Evolutionary conservation across 441 rosid genomes (phyloP).

Genomic region (Aleurites moluccanus): DNA sequence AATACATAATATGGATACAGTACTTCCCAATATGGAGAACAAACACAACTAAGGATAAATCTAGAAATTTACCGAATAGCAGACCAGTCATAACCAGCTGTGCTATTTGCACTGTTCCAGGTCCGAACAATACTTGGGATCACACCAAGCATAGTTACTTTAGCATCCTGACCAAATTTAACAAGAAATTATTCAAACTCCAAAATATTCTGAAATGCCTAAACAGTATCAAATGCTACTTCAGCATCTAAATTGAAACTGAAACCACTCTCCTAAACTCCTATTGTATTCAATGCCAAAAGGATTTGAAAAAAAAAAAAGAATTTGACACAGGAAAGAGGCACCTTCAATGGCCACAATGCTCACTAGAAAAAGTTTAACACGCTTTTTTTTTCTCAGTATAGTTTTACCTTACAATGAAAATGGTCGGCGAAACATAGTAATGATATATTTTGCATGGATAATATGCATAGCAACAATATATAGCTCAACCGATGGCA

Average conservation of each 20-base stretch:
- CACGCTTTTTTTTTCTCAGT: background rate
- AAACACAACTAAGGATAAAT: conserved; percentile 13
- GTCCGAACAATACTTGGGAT: conserved; percentile 90
- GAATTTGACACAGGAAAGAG: background rate
- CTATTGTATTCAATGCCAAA: background rate
- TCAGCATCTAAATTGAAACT: background rate
- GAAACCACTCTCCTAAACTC: conserved; percentile 2
- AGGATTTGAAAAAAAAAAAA: conserved; percentile 2
- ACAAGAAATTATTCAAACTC: conserved; percentile 12
- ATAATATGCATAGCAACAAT: background rate
- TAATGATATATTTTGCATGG: background rate
- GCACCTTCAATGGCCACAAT: background rate
- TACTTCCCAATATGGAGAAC: conserved; percentile 16
- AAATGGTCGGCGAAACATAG: background rate
- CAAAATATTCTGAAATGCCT: conserved; percentile 6
- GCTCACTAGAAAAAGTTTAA: background rate
- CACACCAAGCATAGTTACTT: conserved; percentile 90
- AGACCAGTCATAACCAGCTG: conserved; percentile 87
- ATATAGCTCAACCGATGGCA: background rate
- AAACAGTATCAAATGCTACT: conserved; percentile 2
- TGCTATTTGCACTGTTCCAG: conserved; percentile 71
- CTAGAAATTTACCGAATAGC: conserved; percentile 62
- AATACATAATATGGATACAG: background rate
- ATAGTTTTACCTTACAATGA: background rate
- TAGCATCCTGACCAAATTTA: conserved; percentile 67